Percentiles rank a stretch among this genome's conserved stretches.
phyloP scores from a whole-genome alignment of 306 rosid genomes.

The Purshia tridentata region DNA sequence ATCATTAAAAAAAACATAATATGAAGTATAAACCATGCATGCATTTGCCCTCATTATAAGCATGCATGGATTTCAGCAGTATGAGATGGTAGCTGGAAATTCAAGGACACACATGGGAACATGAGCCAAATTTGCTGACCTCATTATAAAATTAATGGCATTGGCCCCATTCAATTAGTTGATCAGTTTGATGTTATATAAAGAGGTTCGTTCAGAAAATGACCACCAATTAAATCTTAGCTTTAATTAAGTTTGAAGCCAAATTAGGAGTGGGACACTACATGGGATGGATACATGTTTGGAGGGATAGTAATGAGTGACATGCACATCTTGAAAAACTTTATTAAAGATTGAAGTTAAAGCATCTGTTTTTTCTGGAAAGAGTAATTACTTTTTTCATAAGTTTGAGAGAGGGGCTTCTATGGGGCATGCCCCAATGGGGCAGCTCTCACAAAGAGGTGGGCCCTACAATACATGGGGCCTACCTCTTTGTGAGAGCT shows the following conservation, averaged over 20 bases:
- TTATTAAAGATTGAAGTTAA: neutral
- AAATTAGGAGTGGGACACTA: neutral
- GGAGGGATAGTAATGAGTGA: conserved; percentile 13
- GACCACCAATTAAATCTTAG: neutral
- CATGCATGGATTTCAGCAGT: neutral
- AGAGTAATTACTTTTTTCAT: neutral
- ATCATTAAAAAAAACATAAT: neutral
- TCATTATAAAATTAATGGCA: neutral
- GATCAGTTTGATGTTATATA: neutral
- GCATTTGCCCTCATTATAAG: neutral
- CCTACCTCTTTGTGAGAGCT: too few relatives aligned
- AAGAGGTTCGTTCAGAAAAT: neutral
- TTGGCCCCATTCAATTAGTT: conserved; percentile 12
- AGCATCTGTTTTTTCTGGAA: neutral
- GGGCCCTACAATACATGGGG: too few relatives aligned
- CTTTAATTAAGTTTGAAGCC: neutral
- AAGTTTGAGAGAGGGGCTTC: too few relatives aligned
- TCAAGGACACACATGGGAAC: neutral
- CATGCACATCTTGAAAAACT: conserved; percentile 1
- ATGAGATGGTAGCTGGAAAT: conserved; percentile 3
- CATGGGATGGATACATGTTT: conserved; percentile 26
- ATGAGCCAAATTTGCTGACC: neutral
- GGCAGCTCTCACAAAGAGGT: too few relatives aligned
- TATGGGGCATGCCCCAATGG: too few relatives aligned
- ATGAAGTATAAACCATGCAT: neutral